These are phyloP conservation scores for Trichosporon asahii DNA, from an alignment of 1,284 basidiomycete genomes.

Conservation along the genomic window DNA sequence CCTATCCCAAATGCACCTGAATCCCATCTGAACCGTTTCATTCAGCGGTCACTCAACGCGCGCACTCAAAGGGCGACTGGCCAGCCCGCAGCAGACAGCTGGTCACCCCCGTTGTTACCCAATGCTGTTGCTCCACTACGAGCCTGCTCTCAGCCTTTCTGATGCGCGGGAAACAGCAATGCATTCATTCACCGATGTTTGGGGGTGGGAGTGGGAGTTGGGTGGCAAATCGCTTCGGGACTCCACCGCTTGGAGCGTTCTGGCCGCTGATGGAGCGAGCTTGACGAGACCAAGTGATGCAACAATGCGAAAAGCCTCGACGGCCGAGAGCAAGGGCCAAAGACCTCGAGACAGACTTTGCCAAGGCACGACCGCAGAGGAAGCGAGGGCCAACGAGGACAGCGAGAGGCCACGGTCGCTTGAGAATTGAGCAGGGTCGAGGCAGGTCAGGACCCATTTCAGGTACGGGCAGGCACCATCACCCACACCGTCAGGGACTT, in stretches of 20 bases:
- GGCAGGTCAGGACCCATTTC: conserved; percentile 3
- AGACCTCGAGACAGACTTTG: neutral
- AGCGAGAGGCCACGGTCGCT: neutral
- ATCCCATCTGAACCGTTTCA: neutral
- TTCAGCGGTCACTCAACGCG: neutral
- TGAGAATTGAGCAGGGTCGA: conserved; percentile 3
- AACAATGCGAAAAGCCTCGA: neutral
- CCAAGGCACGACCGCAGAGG: neutral
- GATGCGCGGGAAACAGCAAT: neutral
- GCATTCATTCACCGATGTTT: neutral
- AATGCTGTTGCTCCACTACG: neutral
- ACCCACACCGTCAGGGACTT: conserved; percentile 7
- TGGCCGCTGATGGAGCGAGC: neutral
- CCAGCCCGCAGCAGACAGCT: neutral
- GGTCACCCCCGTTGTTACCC: neutral
- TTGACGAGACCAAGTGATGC: neutral
- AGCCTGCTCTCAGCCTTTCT: neutral
- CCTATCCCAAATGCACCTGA: neutral
- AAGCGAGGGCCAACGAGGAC: neutral
- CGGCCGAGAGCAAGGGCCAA: neutral
- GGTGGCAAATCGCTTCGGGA: neutral
- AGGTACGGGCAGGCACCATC: neutral
- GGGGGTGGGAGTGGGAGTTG: neutral
- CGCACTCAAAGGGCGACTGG: neutral
- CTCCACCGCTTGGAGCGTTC: neutral